Percentiles rank a stretch among this genome's conserved stretches.
phyloP scores from a whole-genome alignment of 768 basidiomycete genomes.

The Termitomyces sp. region DNA sequence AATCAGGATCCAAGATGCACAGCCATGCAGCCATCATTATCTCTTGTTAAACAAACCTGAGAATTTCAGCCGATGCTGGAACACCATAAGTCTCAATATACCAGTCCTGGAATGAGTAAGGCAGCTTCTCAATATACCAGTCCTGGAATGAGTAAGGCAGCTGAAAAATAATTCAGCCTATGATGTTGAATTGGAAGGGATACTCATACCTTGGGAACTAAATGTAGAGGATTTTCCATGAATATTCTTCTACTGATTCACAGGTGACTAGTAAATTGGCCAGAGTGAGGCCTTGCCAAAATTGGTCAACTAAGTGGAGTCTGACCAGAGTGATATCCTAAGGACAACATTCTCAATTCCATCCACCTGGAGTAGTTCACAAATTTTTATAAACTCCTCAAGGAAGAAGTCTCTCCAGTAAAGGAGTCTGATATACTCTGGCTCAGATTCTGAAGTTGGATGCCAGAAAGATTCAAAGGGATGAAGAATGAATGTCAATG shows the following conservation, averaged over 20 bases:
- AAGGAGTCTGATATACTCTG: constrained; percentile 2
- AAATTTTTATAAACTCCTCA: neutral
- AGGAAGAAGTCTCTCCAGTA: neutral
- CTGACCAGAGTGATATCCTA: constrained; percentile 28
- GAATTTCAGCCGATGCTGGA: constrained; percentile 11
- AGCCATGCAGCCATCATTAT: constrained; percentile 11
- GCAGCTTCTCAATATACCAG: no score
- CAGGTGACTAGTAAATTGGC: constrained; percentile 37
- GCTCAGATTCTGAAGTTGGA: neutral
- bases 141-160: constrained; percentile 26
- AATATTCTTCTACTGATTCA: constrained; percentile 35
- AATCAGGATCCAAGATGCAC: constrained; percentile 7
- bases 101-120: no score
- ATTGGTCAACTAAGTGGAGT: constrained; percentile 29
- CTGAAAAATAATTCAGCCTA: constrained; percentile 10
- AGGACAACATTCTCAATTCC: neutral
- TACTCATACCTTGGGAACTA: constrained; percentile 39
- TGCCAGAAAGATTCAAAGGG: constrained; percentile 17
- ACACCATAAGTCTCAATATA: constrained; percentile 5
- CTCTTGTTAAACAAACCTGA: constrained; percentile 11
- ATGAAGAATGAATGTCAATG: constrained; percentile 6
- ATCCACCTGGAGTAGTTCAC: neutral
- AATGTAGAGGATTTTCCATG: constrained; percentile 24
- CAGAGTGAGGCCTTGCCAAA: constrained; percentile 33
- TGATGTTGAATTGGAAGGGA: neutral